Evolutionary conservation across 2,329 filamentous ascomycete genomes (phyloP).

Genomic region (Pseudogymnoascus sp.): DNA sequence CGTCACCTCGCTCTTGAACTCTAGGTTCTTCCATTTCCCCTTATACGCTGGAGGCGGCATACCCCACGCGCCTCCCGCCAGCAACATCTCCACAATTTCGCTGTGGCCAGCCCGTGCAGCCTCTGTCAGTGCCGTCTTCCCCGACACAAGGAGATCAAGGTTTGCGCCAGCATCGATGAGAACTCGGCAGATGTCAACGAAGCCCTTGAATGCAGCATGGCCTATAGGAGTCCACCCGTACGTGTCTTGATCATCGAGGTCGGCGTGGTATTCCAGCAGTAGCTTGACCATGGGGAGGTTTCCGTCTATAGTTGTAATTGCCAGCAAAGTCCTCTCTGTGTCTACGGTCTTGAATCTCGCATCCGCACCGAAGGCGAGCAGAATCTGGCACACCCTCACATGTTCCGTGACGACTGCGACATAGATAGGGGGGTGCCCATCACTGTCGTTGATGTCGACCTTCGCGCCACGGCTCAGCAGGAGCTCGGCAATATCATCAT

Average conservation of each 20-base stretch:
- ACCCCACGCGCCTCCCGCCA: neutral
- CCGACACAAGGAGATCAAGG: neutral
- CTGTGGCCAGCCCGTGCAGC: neutral
- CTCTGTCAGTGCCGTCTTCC: neutral
- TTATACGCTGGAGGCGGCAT: neutral
- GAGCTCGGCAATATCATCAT: neutral
- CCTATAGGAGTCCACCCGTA: constrained; percentile 2
- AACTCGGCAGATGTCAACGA: neutral
- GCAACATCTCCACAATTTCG: constrained; percentile 1
- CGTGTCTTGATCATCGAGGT: neutral
- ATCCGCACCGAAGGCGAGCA: neutral
- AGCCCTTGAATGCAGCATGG: neutral
- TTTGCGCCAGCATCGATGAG: neutral
- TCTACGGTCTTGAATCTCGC: neutral
- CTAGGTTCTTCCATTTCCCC: constrained; percentile 1
- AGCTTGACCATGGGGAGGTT: neutral
- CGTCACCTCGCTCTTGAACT: neutral
- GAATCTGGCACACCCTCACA: neutral
- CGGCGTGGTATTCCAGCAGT: neutral
- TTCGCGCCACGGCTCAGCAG: neutral
- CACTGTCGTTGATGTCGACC: neutral
- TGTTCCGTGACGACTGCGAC: neutral
- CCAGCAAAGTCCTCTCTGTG: neutral
- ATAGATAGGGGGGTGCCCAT: neutral
- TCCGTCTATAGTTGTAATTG: neutral